A percentile compares a stretch with the other conserved stretches of the same genome.
Conservation (phyloP, 2,329 filamentous ascomycete species). For the Arachnopeziza araneosa region DNA sequence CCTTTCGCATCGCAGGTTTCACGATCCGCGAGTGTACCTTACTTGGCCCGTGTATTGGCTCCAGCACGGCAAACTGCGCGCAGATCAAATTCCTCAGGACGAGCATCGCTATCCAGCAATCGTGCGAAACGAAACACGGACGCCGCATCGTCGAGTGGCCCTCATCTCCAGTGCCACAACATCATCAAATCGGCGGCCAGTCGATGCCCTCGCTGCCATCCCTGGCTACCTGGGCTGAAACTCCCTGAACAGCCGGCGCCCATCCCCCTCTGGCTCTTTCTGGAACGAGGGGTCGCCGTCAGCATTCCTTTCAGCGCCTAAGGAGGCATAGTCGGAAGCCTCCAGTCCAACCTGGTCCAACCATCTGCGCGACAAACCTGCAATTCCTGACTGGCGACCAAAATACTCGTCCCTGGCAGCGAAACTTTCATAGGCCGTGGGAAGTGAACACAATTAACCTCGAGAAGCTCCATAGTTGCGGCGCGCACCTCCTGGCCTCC, state of each 20-base stretch:
- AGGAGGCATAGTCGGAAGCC: slow-evolving; percentile 6
- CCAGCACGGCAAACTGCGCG: neutral
- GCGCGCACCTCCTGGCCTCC: slow-evolving; percentile 5
- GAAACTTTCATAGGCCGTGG: neutral
- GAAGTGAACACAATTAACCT: neutral
- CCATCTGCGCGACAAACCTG: slow-evolving; percentile 9
- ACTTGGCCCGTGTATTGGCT: neutral
- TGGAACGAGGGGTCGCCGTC: slow-evolving; percentile 6
- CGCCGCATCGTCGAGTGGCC: neutral
- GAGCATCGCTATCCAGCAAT: neutral
- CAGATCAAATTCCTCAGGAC: neutral
- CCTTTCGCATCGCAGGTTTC: neutral
- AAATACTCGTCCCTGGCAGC: slow-evolving; percentile 16
- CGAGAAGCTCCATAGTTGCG: neutral
- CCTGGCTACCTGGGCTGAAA: slow-evolving; percentile 11
- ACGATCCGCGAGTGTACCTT: neutral
- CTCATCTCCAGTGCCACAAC: slow-evolving; percentile 14
- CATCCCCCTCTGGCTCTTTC: neutral
- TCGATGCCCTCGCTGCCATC: slow-evolving; percentile 3
- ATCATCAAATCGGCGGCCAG: slow-evolving; percentile 1
- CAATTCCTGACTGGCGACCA: slow-evolving; percentile 19
- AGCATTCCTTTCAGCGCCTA: slow-evolving; percentile 11
- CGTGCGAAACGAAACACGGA: slow-evolving; percentile 6
- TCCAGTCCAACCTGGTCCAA: slow-evolving; percentile 14
- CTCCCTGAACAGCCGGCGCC: neutral